Evolutionary conservation across 2,329 filamentous ascomycete species (phyloP).

Genomic region (Paracoccidioides lutzii): DNA sequence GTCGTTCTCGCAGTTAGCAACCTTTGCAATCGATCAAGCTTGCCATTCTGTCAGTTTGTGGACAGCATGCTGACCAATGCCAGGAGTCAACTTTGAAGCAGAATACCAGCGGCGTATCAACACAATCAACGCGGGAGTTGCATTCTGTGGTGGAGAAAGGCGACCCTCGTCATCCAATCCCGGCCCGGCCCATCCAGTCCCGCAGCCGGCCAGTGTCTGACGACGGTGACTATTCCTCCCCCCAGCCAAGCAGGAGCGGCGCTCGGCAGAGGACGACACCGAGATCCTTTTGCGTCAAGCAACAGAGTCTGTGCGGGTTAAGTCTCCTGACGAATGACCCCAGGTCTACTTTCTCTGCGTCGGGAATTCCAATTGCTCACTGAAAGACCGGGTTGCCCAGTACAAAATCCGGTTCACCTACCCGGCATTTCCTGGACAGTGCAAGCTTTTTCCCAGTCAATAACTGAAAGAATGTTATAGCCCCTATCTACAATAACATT

Average conservation of each 20-base stretch:
- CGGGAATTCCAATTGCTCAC: conserved; percentile 5
- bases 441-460: too few species aligned
- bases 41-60: too few species aligned
- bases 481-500: too few species aligned
- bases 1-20: too few species aligned
- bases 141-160: conserved; percentile 18
- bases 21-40: too few species aligned
- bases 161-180: too few species aligned
- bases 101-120: conserved; percentile 16
- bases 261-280: conserved; percentile 7
- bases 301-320: conserved; percentile 9
- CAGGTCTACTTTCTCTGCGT: conserved; percentile 13
- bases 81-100: conserved; percentile 13
- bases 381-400: conserved; percentile 4
- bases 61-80: conserved; percentile 15
- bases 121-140: conserved; percentile 16
- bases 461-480: too few species aligned
- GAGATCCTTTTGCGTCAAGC: conserved; percentile 9
- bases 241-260: conserved; percentile 30
- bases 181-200: conserved; percentile 5
- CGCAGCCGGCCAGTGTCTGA: conserved; percentile 35
- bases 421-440: conserved; percentile 13
- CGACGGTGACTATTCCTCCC: conserved; percentile 38
- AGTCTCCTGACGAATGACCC: conserved; percentile 6
- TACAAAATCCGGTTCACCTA: conserved; percentile 10